These are phyloP conservation scores for Aspergillus piperis DNA, from an alignment of 2,329 filamentous ascomycete genomes.

Conservation along the genomic window DNA sequence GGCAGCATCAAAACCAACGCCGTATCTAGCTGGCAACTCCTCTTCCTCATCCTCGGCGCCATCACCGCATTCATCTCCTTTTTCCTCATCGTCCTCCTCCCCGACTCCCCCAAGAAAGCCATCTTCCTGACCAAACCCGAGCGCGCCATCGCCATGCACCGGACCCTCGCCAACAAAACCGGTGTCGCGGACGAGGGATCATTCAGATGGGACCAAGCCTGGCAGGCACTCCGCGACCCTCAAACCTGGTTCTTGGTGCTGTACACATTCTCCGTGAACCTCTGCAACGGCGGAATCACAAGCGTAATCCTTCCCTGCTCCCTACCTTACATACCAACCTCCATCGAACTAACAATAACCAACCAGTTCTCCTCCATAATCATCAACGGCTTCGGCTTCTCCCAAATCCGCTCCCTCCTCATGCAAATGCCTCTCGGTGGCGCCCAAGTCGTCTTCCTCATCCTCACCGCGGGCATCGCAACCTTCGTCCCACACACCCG, in stretches of 20 bases:
- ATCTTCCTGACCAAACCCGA: slow-evolving; percentile 46
- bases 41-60: slow-evolving; percentile 35
- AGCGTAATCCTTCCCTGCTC: slow-evolving; percentile 19
- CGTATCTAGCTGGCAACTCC: slow-evolving; percentile 30
- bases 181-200: slow-evolving; percentile 55
- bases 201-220: slow-evolving; percentile 48
- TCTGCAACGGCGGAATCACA: slow-evolving; percentile 38
- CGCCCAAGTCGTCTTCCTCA: slow-evolving; percentile 36
- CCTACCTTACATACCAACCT: no score
- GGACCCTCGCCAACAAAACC: slow-evolving; percentile 54
- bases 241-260: slow-evolving; percentile 37
- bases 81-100: slow-evolving; percentile 25
- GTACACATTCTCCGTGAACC: slow-evolving; percentile 35
- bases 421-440: slow-evolving; percentile 41
- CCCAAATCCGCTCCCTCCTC: slow-evolving; percentile 37
- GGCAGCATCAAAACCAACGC: slow-evolving; percentile 23
- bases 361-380: slow-evolving; percentile 35
- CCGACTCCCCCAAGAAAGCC: slow-evolving; percentile 39
- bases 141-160: slow-evolving; percentile 52
- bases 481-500: slow-evolving; percentile 30
- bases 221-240: slow-evolving; percentile 32
- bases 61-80: slow-evolving; percentile 27
- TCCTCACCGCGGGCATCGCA: slow-evolving; percentile 31
- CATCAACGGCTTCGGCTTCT: slow-evolving; percentile 43
- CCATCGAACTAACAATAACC: neutral